Conservation (phyloP, 768 basidiomycete genomes). For the Pleurotus citrinopileatus region DNA sequence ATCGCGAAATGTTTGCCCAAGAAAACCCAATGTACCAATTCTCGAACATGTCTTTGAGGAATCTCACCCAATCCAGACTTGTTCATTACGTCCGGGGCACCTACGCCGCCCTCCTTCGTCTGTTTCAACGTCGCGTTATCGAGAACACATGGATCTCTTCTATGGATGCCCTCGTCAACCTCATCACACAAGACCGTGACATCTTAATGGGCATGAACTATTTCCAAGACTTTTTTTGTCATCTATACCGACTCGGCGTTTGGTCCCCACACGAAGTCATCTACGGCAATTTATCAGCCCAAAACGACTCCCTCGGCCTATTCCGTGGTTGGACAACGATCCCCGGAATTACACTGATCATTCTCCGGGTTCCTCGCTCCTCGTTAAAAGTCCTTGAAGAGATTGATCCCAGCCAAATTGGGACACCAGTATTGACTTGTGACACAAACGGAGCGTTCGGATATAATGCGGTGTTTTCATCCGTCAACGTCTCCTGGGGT, state of each 20-base stretch:
- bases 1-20: constrained; percentile 33
- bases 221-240: constrained; percentile 37
- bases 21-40: constrained; percentile 22
- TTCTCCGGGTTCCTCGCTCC: constrained; percentile 33
- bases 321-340: constrained; percentile 31
- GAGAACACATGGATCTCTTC: constrained; percentile 22
- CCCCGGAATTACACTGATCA: constrained; percentile 34
- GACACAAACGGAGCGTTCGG: constrained; percentile 16
- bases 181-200: constrained; percentile 18
- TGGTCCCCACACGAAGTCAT: constrained; percentile 15
- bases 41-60: constrained; percentile 12
- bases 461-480: constrained; percentile 22
- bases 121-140: constrained; percentile 20
- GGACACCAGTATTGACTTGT: constrained; percentile 25
- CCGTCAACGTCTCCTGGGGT: constrained; percentile 23
- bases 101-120: constrained; percentile 28
- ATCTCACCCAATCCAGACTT: constrained; percentile 6
- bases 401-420: constrained; percentile 13
- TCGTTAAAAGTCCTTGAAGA: constrained; percentile 26
- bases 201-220: constrained; percentile 27
- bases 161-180: constrained; percentile 26
- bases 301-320: constrained; percentile 6
- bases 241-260: constrained; percentile 31
- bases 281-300: neutral
- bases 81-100: constrained; percentile 30